Evolutionary conservation across 2,329 filamentous ascomycete genomes (phyloP).

Genomic region (Colletotrichum musicola): DNA sequence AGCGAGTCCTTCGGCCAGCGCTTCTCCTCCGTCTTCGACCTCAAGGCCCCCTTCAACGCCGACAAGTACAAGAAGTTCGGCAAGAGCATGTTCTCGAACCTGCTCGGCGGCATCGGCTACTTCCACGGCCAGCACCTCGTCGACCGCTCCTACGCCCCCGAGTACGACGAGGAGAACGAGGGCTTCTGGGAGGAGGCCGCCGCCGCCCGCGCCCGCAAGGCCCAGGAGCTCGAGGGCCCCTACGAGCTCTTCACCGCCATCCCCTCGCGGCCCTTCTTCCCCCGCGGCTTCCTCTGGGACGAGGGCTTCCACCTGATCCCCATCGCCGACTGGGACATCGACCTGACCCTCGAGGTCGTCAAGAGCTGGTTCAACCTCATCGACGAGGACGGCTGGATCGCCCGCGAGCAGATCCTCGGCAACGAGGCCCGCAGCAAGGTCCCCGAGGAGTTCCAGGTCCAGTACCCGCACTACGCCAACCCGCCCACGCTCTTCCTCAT

Average conservation of each 20-base stretch:
- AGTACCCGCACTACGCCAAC: conserved; percentile 98
- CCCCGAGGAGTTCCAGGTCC: conserved; percentile 89
- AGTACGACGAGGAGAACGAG: conserved; percentile 95
- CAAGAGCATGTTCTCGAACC: conserved; percentile 92
- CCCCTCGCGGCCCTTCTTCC: conserved; percentile 95
- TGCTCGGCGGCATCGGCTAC: conserved; percentile 94
- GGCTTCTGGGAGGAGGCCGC: conserved; percentile 95
- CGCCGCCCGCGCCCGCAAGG: conserved; percentile 77
- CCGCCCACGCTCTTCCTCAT: conserved; percentile 95
- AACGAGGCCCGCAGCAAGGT: conserved; percentile 95
- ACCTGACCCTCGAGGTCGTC: conserved; percentile 87
- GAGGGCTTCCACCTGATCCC: conserved; percentile 96
- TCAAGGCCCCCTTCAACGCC: conserved; percentile 80
- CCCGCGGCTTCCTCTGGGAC: conserved; percentile 96
- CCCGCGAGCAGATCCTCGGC: conserved; percentile 94
- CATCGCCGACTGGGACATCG: conserved; percentile 93
- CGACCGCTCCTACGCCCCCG: conserved; percentile 89
- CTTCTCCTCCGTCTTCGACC: conserved; percentile 79
- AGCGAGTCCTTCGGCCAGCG: conserved; percentile 79
- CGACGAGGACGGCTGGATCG: conserved; percentile 98
- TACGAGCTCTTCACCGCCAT: conserved; percentile 92
- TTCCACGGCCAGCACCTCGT: conserved; percentile 91
- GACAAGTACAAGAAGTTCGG: conserved; percentile 83
- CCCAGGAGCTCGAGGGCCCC: conserved; percentile 81
- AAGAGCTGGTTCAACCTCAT: conserved; percentile 97